Conservation (phyloP, 805 yeast genomes). For the Candida tallmaniae region DNA sequence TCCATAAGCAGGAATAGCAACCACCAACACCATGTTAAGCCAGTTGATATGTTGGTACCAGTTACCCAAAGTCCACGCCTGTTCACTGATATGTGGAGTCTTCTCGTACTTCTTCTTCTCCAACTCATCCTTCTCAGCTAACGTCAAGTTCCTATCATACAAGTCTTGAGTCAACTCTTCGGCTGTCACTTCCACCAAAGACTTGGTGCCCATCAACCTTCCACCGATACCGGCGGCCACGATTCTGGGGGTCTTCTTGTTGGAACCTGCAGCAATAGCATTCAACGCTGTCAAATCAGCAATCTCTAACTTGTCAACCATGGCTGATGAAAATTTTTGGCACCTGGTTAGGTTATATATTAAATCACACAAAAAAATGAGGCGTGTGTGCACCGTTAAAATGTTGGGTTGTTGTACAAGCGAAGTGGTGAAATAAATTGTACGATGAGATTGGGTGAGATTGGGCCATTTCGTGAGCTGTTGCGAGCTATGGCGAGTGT, state of each 20-base stretch:
- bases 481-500: too few species aligned
- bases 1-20: slow-evolving; percentile 57
- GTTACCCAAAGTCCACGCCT: slow-evolving; percentile 69
- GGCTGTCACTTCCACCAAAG: slow-evolving; percentile 63
- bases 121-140: slow-evolving; percentile 34
- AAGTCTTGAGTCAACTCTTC: slow-evolving; percentile 54
- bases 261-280: slow-evolving; percentile 78
- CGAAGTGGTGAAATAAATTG: too few species aligned
- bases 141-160: slow-evolving; percentile 20
- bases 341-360: too few species aligned
- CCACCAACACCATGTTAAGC: slow-evolving; percentile 65
- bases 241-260: slow-evolving; percentile 63
- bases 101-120: slow-evolving; percentile 37
- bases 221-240: slow-evolving; percentile 80
- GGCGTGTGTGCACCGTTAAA: too few species aligned
- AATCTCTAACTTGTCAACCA: slow-evolving; percentile 15
- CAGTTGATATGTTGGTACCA: slow-evolving; percentile 77
- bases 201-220: slow-evolving; percentile 74
- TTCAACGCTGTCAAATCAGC: slow-evolving; percentile 68
- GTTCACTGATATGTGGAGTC: slow-evolving; percentile 62
- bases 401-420: too few species aligned
- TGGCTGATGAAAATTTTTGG: too few species aligned
- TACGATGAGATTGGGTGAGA: too few species aligned
- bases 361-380: too few species aligned
- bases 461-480: too few species aligned